Evolutionary conservation across 2,329 filamentous ascomycete species (phyloP).

Genomic region (Epichloe uncinata): DNA sequence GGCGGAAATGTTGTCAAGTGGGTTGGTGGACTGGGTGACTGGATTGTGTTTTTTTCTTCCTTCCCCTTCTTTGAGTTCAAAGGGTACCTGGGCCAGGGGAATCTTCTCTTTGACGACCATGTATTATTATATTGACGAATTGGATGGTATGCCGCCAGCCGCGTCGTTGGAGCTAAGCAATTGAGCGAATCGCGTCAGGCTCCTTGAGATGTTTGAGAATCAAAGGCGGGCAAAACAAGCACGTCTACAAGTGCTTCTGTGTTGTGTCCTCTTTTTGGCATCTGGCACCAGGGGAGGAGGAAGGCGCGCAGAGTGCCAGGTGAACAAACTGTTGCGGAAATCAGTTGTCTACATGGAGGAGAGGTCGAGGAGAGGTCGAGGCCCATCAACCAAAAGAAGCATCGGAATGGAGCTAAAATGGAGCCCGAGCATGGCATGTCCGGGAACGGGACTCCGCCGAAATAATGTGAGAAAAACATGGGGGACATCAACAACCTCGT

Average conservation of each 20-base stretch:
- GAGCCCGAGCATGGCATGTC: not conserved
- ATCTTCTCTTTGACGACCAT: not conserved
- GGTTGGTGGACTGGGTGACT: not conserved
- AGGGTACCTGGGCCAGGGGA: not conserved
- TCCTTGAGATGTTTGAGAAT: not conserved
- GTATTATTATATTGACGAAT: not conserved
- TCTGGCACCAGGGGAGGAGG: not conserved
- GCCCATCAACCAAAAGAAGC: not conserved
- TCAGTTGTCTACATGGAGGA: not conserved
- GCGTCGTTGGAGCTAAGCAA: not conserved
- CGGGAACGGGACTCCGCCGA: constrained; percentile 1
- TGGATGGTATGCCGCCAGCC: not conserved
- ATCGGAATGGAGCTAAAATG: not conserved
- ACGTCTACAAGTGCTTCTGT: no score
- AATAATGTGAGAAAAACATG: not conserved
- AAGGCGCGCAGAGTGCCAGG: not conserved
- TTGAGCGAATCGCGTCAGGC: not conserved
- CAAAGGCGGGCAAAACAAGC: not conserved
- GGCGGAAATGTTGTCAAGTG: constrained; percentile 5
- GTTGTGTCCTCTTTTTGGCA: no score
- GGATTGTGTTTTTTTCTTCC: not conserved
- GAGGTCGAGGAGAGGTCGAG: not conserved
- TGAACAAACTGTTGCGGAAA: not conserved
- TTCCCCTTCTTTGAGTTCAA: not conserved
- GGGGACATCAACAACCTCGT: not conserved